Conservation (phyloP, 2,329 filamentous ascomycete species). For the Tolypocladium endophyticum region DNA sequence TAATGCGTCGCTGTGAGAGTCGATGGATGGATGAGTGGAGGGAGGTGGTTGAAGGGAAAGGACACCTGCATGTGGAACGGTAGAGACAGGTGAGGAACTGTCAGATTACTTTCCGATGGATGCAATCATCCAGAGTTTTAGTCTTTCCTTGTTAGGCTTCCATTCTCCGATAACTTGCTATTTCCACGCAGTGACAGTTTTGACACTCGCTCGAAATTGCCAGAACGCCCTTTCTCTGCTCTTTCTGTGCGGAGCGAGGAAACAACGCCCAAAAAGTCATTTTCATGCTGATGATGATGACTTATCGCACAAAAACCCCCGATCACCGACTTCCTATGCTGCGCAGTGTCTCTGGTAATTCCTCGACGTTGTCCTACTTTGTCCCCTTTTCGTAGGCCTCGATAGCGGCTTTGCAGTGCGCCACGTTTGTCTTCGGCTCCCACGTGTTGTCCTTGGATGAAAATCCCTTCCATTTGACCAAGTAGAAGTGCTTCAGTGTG, state of each 20-base stretch:
- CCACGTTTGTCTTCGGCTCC: constrained; percentile 38
- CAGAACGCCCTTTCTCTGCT: no score
- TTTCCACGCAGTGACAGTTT: background rate
- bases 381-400: constrained; percentile 21
- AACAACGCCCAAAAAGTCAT: background rate
- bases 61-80: background rate
- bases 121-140: background rate
- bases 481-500: constrained; percentile 30
- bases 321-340: background rate
- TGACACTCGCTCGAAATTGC: background rate
- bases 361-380: background rate
- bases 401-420: constrained; percentile 25
- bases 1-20: constrained; percentile 3
- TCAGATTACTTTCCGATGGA: background rate
- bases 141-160: background rate
- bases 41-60: background rate
- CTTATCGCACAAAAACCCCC: background rate
- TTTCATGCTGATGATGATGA: background rate
- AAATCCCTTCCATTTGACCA: constrained; percentile 45
- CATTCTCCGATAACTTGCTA: background rate
- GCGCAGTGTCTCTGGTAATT: background rate
- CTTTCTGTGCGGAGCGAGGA: no score
- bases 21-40: background rate
- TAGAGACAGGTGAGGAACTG: background rate
- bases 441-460: constrained; percentile 35